These are phyloP conservation scores for Lithohypha guttulata DNA, from an alignment of 2,329 filamentous ascomycete genomes.

Conservation along the genomic window DNA sequence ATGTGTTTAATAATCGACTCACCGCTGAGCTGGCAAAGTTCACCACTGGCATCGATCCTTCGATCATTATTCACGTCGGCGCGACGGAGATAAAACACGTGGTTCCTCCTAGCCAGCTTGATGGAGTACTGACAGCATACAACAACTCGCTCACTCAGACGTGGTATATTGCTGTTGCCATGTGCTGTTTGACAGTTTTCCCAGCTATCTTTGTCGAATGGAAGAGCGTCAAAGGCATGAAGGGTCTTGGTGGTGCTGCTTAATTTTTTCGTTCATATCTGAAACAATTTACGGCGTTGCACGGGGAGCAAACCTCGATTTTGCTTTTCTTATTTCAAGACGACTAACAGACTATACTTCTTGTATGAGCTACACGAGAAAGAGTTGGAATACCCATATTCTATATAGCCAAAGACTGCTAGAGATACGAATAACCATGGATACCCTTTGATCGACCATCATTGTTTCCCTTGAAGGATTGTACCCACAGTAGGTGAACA, in stretches of 20 bases:
- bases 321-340: too few species aligned
- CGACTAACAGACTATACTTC: too few species aligned
- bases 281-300: slow-evolving; percentile 6
- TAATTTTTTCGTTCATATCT: too few species aligned
- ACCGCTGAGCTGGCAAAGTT: slow-evolving; percentile 32
- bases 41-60: slow-evolving; percentile 23
- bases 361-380: too few species aligned
- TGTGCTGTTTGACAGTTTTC: slow-evolving; percentile 27
- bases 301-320: too few species aligned
- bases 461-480: too few species aligned
- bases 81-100: slow-evolving; percentile 29
- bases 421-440: too few species aligned
- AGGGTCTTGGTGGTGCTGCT: slow-evolving; percentile 17
- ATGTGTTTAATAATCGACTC: slow-evolving; percentile 42
- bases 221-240: slow-evolving; percentile 30
- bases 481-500: too few species aligned
- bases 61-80: slow-evolving; percentile 25
- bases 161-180: slow-evolving; percentile 30
- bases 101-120: slow-evolving; percentile 23
- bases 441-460: too few species aligned
- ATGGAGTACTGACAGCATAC: slow-evolving; percentile 27
- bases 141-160: slow-evolving; percentile 29
- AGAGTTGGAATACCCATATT: too few species aligned
- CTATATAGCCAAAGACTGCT: too few species aligned
- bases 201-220: slow-evolving; percentile 30